Base-by-base conservation (phyloP, 352 stramenopile species). In the Paralagenidium karlingii region DNA sequence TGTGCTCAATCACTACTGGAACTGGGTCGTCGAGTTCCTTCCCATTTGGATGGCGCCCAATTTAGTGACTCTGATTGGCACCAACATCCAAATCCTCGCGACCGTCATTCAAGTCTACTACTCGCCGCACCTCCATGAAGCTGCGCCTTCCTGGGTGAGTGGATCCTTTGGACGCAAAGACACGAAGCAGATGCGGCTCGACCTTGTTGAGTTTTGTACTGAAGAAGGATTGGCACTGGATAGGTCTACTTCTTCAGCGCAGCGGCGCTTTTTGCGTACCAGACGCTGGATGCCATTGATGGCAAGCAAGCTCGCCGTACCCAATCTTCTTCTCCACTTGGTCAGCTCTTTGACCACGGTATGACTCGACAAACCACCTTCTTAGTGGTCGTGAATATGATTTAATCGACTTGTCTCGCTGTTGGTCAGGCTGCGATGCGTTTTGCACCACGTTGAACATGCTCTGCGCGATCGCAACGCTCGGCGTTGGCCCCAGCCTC, bases 271-370 rank as follows among this genome's bases (percentile, higher is more conserved):
- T 94, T 94, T 41, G 46, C 90, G 34, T 99, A 99, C 58, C 94
- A 98, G 67, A 98, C 94, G 20, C 63, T 99, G 16, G 96, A 99
- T 54, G 97, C 96, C 32, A 94, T 99, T 56, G 96, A 99, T 58
- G 96, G 96, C 40, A 99, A 99, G 68, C 95, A 99, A 63, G 94
- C 96, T 26, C 81, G 95, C 12, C 83, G 88, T 49, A 99, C 95
- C 13, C 65, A 68, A 33, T 85, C 75, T 12, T 96, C 78, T 8
- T 98, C 90, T 29, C 92, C 96, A 7, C 61, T 99, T 20, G 96
- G 96, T 3, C 81, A 99, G 55, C 65, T 99, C 28, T 99, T 99
- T 56, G 96, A 99, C 64, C 96, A 99, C 70, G 95, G 87, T 64
- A 45, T 19, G 38, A 31, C n/a, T 19, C 19, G 11, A 16, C 13